A percentile compares a stretch with the other conserved stretches of the same genome.
Evolutionary conservation across 2,329 filamentous ascomycete species (phyloP).

Genomic region (Hirsutella rhossiliensis): DNA sequence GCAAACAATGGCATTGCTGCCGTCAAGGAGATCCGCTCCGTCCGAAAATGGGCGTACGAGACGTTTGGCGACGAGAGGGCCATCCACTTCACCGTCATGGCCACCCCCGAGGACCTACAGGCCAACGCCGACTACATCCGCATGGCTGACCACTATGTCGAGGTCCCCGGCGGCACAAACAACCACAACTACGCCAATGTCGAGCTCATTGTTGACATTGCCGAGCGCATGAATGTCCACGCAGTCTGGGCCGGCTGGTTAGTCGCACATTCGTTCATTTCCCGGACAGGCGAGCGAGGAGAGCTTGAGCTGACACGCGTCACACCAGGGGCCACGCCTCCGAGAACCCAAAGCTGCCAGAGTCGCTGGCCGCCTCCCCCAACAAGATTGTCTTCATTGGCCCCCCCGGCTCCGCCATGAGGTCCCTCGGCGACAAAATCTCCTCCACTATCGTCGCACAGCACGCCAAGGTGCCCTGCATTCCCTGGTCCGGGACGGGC

Average conservation of each 20-base stretch:
- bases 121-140: constrained; percentile 99
- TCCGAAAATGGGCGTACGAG: constrained; percentile 99
- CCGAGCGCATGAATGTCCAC: constrained; percentile 96
- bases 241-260: constrained; percentile 98
- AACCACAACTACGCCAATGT: constrained; percentile 99
- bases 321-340: constrained; percentile 77
- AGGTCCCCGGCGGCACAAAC: constrained; percentile 96
- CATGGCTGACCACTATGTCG: constrained; percentile 99
- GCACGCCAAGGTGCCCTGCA: constrained; percentile 90
- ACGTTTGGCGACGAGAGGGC: constrained; percentile 96
- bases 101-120: constrained; percentile 91
- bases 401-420: constrained; percentile 94
- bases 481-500: constrained; percentile 97
- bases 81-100: constrained; percentile 99
- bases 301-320: too few relatives aligned
- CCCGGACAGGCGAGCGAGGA: neutral
- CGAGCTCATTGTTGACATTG: constrained; percentile 96
- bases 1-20: constrained; percentile 99
- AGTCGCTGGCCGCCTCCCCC: constrained; percentile 87
- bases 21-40: constrained; percentile 97
- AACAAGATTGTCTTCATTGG: constrained; percentile 99
- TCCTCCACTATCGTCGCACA: constrained; percentile 98
- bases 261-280: constrained; percentile 20
- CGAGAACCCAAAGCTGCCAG: constrained; percentile 94
- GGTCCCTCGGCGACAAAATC: constrained; percentile 98